phyloP scores from a whole-genome alignment of 2,329 filamentous ascomycete species.

The Hymenoscyphus occultus region DNA sequence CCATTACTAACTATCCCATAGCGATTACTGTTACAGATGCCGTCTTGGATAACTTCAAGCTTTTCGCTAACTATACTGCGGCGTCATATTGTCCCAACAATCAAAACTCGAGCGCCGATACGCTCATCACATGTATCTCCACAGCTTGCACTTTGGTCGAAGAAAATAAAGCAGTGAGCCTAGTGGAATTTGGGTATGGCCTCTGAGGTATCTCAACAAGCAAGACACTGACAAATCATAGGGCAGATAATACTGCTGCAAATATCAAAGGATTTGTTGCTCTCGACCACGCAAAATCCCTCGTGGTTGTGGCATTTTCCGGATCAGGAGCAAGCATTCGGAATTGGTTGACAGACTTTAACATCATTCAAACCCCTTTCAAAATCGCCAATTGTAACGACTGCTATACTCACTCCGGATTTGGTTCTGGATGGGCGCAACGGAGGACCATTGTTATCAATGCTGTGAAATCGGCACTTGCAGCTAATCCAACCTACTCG shows the following conservation, averaged over 20 bases:
- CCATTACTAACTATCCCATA: background rate
- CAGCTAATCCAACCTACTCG: constrained; percentile 28
- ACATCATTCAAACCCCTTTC: constrained; percentile 11
- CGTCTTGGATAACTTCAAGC: constrained; percentile 20
- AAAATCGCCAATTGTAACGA: constrained; percentile 6
- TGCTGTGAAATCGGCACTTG: constrained; percentile 20
- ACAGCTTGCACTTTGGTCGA: constrained; percentile 22
- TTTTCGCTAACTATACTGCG: constrained; percentile 26
- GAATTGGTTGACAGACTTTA: constrained; percentile 22
- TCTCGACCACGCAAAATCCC: constrained; percentile 16
- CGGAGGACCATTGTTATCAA: constrained; percentile 21
- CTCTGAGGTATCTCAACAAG: constrained; percentile 11
- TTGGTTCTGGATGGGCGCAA: constrained; percentile 24
- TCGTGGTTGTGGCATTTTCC: constrained; percentile 26
- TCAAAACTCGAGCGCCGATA: constrained; percentile 14
- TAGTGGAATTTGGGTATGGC: constrained; percentile 21
- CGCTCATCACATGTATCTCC: constrained; percentile 21
- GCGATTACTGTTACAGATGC: background rate
- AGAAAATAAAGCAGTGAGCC: constrained; percentile 16
- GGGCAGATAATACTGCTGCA: constrained; percentile 12
- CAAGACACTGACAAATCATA: background rate
- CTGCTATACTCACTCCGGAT: constrained; percentile 31
- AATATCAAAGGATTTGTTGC: constrained; percentile 26
- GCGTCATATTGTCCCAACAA: constrained; percentile 30
- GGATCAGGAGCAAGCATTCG: constrained; percentile 20